Percentiles rank a stretch among this genome's conserved stretches.
phyloP scores from a whole-genome alignment of 148 eudicot species.

The Chenopodium quinoa region DNA sequence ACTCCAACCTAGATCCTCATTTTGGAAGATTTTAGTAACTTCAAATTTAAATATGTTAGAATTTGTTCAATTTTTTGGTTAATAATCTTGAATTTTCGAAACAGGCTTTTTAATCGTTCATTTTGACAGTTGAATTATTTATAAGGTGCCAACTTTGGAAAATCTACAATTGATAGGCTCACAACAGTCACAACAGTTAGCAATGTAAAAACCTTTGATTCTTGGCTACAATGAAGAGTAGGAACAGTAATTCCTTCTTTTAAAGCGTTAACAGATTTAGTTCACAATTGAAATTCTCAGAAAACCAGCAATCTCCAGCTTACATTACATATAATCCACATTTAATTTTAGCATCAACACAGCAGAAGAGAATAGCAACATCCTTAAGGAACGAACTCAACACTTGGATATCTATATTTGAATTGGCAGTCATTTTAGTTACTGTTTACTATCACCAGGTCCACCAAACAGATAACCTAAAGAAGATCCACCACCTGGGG shows the following conservation, averaged over 20 bases:
- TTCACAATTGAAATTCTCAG: conserved; percentile 5
- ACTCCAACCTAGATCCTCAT: no score
- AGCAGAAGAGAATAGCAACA: conserved; percentile 16
- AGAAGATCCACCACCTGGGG: conserved; percentile 36
- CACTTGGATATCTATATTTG: conserved; percentile 18
- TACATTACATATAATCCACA: conserved; percentile 24
- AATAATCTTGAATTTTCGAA: no score
- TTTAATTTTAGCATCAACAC: conserved; percentile 12
- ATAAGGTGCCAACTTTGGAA: no score
- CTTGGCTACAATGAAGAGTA: conserved; percentile 9
- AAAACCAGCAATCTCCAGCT: conserved; percentile 26
- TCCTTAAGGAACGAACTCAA: conserved; percentile 11
- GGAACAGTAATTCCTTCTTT: conserved; percentile 7
- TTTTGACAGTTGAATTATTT: no score
- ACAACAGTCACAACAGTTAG: no score
- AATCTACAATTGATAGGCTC: no score
- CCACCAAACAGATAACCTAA: conserved; percentile 35
- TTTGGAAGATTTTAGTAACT: no score
- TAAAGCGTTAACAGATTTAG: conserved; percentile 18
- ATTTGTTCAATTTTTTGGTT: no score
- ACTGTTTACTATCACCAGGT: conserved; percentile 14
- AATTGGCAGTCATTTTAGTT: conserved; percentile 10
- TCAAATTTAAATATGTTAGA: no score
- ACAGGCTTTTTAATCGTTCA: no score
- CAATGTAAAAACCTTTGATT: conserved; percentile 14